Conservation (phyloP, 2,329 filamentous ascomycete species). For the Pyrenochaeta sp. region DNA sequence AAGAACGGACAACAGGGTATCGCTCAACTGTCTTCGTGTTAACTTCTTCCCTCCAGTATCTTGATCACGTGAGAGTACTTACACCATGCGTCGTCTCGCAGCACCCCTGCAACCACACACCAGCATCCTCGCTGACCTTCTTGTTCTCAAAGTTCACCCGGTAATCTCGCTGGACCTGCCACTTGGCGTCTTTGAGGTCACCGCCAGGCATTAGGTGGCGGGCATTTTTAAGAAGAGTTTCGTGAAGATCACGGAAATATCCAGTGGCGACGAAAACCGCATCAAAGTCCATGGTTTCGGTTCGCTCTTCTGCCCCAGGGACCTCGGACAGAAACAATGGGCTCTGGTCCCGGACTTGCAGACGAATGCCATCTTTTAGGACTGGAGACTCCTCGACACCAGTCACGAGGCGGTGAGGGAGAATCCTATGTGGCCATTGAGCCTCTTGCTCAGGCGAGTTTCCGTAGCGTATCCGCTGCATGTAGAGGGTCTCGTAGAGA, state of each 20-base stretch:
- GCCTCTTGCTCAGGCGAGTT: slow-evolving; percentile 65
- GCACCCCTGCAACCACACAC: slow-evolving; percentile 92
- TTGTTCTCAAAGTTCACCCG: slow-evolving; percentile 73
- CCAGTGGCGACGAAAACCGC: slow-evolving; percentile 87
- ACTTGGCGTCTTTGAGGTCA: slow-evolving; percentile 55
- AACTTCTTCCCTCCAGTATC: too few relatives aligned
- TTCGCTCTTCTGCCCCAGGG: slow-evolving; percentile 51
- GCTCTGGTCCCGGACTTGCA: slow-evolving; percentile 62
- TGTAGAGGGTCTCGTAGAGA: slow-evolving; percentile 86
- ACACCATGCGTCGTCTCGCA: slow-evolving; percentile 92
- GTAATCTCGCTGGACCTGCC: slow-evolving; percentile 80
- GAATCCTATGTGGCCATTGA: slow-evolving; percentile 82
- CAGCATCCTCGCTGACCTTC: slow-evolving; percentile 74
- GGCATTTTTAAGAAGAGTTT: slow-evolving; percentile 73
- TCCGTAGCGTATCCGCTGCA: slow-evolving; percentile 75
- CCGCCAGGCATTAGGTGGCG: slow-evolving; percentile 69
- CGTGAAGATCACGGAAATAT: slow-evolving; percentile 79
- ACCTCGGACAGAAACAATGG: slow-evolving; percentile 41
- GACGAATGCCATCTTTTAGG: slow-evolving; percentile 38
- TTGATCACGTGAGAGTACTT: too few relatives aligned
- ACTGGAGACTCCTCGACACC: slow-evolving; percentile 62
- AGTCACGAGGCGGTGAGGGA: slow-evolving; percentile 71
- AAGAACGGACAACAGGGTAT: slow-evolving; percentile 81
- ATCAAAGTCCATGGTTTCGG: slow-evolving; percentile 76
- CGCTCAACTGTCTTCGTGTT: slow-evolving; percentile 76